Evolutionary conservation across 352 stramenopile species (phyloP).

Genomic region (Pythium sp.): DNA sequence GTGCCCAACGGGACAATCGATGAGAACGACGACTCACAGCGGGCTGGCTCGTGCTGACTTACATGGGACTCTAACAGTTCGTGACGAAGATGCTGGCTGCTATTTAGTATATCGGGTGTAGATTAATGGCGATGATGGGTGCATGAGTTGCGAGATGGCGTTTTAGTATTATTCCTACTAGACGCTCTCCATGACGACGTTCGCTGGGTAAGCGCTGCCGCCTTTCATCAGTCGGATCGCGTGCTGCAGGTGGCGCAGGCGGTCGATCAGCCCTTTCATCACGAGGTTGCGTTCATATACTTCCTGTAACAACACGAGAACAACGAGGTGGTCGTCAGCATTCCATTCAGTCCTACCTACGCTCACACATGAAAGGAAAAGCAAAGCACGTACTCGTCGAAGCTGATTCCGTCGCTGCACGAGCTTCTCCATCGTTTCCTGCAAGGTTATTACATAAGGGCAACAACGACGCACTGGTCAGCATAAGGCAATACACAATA

Average conservation of each 20-base stretch:
- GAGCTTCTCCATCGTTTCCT: conserved; percentile 54
- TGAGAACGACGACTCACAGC: not conserved
- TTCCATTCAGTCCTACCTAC: not conserved
- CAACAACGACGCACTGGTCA: not conserved
- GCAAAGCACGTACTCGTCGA: conserved; percentile 43
- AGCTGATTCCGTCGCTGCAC: conserved; percentile 66
- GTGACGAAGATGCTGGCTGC: not conserved
- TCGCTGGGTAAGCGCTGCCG: conserved; percentile 49
- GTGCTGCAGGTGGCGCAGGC: conserved; percentile 71
- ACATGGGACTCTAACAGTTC: not conserved
- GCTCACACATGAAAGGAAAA: not conserved
- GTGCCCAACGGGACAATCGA: not conserved
- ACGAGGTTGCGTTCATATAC: conserved; percentile 84
- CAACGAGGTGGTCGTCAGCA: no score
- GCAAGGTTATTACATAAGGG: not conserved
- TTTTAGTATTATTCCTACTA: conserved; percentile 15
- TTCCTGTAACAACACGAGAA: conserved; percentile 33
- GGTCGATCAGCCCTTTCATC: conserved; percentile 84
- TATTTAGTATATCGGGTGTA: not conserved
- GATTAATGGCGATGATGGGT: not conserved
- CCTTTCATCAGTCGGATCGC: conserved; percentile 74
- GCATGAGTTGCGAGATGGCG: not conserved
- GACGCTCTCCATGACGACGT: conserved; percentile 79
- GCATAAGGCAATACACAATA: not conserved
- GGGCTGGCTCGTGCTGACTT: not conserved